Evolutionary conservation across 345 rosid genomes (phyloP), one percentile per base, ranked within the genome.

Genomic region (Erysimum cheiranthoides): DNA sequence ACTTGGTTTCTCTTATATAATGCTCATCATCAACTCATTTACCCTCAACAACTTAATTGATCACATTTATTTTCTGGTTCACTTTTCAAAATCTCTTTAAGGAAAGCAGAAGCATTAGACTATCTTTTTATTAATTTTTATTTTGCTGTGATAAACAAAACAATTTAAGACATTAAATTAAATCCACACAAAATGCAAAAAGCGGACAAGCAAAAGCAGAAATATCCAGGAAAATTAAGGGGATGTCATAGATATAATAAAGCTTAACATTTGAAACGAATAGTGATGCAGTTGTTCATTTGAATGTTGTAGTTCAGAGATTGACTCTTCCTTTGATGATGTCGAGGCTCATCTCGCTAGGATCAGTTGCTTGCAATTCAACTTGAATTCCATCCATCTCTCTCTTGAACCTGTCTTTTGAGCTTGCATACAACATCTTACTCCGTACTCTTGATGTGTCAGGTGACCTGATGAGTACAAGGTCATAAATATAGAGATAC

Each of bases 341-440:
- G 79, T 86, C 97, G 38, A 89, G 56, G 81, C 89, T 86, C 89
- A 91, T 90, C 82, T 90, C 91, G 58, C 93, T 87, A 0, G 93
- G 86, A 77, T 90, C 93, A 1, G 96, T 90, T 8, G 93, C 93
- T 58, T 90, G 91, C 66, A 89, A 66, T 50, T 87, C 90, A 21
- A 89, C 86, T 80, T 88, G 92, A 76, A 89, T 82, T 13, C 92
- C 95, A 28, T 88, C 90, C 78, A 89, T 11, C 62, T 87, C 90
- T 75, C 92, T 86, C 81, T 84, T 89, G 84, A 89, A 88, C 56
- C 92, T 85, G 57, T 89, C 95, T 75, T 88, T 89, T 40, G 95
- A 86, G 79, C 96, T 90, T 4, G 93, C 96, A 56, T 90, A 90
- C 73, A 90, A 69, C 96, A 90, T 90, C 79, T 90, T 90, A 66